phyloP scores from a whole-genome alignment of 1,284 basidiomycete species.

The Boletellus deceptivus region DNA sequence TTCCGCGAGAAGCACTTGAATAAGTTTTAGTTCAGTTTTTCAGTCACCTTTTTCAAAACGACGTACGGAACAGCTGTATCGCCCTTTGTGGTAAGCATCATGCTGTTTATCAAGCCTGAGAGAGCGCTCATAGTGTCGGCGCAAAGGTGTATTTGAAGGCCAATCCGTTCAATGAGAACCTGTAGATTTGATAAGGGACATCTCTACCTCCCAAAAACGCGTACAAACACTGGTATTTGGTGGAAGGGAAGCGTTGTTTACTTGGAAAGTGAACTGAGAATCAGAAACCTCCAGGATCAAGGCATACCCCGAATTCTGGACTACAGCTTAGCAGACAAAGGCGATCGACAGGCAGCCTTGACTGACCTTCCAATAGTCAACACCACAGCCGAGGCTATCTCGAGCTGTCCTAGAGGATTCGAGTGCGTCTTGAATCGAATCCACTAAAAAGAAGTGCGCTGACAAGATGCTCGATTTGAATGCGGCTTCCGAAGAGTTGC shows the following conservation, averaged over 20 bases:
- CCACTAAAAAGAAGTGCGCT: constrained; percentile 59
- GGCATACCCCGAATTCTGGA: constrained; percentile 62
- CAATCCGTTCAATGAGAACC: constrained; percentile 48
- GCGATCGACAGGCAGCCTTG: not conserved
- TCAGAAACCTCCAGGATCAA: constrained; percentile 59
- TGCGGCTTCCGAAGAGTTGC: constrained; percentile 55
- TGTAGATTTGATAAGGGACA: constrained; percentile 24
- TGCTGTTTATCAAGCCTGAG: constrained; percentile 48
- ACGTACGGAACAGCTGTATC: constrained; percentile 41
- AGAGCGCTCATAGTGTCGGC: constrained; percentile 65
- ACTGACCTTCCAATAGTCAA: constrained; percentile 70
- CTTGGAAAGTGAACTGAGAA: constrained; percentile 44
- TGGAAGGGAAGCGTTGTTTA: constrained; percentile 28
- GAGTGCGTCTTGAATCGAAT: constrained; percentile 48
- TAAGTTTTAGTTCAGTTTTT: constrained; percentile 1
- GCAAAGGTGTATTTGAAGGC: constrained; percentile 58
- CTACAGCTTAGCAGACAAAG: constrained; percentile 11
- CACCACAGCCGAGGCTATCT: constrained; percentile 29
- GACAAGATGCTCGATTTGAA: constrained; percentile 51
- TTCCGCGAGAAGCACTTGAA: constrained; percentile 11
- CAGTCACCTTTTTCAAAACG: not conserved
- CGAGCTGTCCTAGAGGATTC: constrained; percentile 18
- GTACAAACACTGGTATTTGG: constrained; percentile 42
- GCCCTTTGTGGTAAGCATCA: constrained; percentile 43
- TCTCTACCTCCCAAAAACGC: not conserved